phyloP scores from a whole-genome alignment of 352 stramenopile genomes.

The Hyaloperonospora arabidopsidis region DNA sequence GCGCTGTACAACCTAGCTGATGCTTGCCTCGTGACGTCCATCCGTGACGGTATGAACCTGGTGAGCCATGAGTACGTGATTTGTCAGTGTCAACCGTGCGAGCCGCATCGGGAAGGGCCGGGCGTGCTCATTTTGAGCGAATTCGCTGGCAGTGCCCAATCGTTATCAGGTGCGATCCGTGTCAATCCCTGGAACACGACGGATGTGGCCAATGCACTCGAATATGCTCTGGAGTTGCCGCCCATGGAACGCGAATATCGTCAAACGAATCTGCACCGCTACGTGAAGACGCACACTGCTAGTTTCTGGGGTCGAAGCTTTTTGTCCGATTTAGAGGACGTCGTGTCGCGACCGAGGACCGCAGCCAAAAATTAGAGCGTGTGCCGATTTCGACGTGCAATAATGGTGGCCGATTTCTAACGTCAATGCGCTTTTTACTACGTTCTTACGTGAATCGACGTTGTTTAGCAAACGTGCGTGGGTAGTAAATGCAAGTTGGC shows the following conservation, averaged over 20 bases:
- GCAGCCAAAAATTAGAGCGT: too few relatives aligned
- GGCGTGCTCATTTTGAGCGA: constrained; percentile 84
- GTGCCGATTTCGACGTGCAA: too few relatives aligned
- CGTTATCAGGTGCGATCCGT: constrained; percentile 79
- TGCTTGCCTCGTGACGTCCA: constrained; percentile 84
- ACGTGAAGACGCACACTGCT: constrained; percentile 81
- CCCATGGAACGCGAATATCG: constrained; percentile 80
- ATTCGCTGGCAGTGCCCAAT: constrained; percentile 85
- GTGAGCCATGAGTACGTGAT: constrained; percentile 87
- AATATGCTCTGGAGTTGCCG: constrained; percentile 65
- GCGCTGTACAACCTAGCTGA: constrained; percentile 87
- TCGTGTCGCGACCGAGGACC: constrained; percentile 7
- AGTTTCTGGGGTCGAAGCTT: constrained; percentile 82
- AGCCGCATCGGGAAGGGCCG: constrained; percentile 52
- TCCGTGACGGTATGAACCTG: constrained; percentile 87
- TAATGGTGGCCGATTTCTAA: too few relatives aligned
- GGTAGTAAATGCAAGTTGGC: too few relatives aligned
- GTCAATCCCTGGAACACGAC: constrained; percentile 87
- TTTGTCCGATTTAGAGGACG: constrained; percentile 60
- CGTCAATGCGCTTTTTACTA: too few relatives aligned
- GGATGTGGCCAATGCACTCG: constrained; percentile 61
- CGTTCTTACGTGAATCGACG: too few relatives aligned
- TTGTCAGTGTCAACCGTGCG: constrained; percentile 61
- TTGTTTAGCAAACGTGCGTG: too few relatives aligned
- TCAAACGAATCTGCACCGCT: constrained; percentile 79